Evolutionary conservation across 2,329 filamentous ascomycete species (phyloP).

Genomic region (Macrophomina tecta): DNA sequence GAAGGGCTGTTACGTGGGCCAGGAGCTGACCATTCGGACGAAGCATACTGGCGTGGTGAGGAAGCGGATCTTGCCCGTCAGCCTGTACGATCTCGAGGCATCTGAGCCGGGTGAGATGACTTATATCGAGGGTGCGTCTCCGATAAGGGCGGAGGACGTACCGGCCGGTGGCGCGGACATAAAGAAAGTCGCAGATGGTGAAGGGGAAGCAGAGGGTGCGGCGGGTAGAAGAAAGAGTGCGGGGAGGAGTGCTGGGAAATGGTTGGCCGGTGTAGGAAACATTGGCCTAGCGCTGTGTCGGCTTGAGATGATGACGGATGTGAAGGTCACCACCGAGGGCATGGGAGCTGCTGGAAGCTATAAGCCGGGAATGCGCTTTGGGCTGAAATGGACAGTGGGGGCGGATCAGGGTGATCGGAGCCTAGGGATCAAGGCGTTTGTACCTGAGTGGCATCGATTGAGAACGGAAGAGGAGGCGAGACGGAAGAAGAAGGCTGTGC

Average conservation of each 20-base stretch:
- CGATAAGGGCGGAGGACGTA: slow-evolving; percentile 57
- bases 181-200: slow-evolving; percentile 55
- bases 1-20: slow-evolving; percentile 96
- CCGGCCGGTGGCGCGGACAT: slow-evolving; percentile 54
- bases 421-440: slow-evolving; percentile 64
- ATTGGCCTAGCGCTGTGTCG: slow-evolving; percentile 86
- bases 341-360: slow-evolving; percentile 55
- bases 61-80: slow-evolving; percentile 83
- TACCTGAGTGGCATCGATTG: slow-evolving; percentile 74
- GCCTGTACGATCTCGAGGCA: slow-evolving; percentile 62
- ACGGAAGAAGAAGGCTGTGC: slow-evolving; percentile 7
- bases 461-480: slow-evolving; percentile 43
- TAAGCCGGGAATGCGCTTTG: slow-evolving; percentile 62
- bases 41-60: slow-evolving; percentile 92
- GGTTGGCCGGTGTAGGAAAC: slow-evolving; percentile 73
- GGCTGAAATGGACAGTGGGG: slow-evolving; percentile 34
- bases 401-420: slow-evolving; percentile 29
- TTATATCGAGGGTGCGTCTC: slow-evolving; percentile 40
- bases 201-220: slow-evolving; percentile 36
- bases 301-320: slow-evolving; percentile 87
- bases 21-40: slow-evolving; percentile 95
- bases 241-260: slow-evolving; percentile 70
- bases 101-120: slow-evolving; percentile 10
- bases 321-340: slow-evolving; percentile 67
- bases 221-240: slow-evolving; percentile 44